These are phyloP conservation scores for Cryphonectria naterciae DNA, from an alignment of 2,329 filamentous ascomycete genomes.

Conservation along the genomic window DNA sequence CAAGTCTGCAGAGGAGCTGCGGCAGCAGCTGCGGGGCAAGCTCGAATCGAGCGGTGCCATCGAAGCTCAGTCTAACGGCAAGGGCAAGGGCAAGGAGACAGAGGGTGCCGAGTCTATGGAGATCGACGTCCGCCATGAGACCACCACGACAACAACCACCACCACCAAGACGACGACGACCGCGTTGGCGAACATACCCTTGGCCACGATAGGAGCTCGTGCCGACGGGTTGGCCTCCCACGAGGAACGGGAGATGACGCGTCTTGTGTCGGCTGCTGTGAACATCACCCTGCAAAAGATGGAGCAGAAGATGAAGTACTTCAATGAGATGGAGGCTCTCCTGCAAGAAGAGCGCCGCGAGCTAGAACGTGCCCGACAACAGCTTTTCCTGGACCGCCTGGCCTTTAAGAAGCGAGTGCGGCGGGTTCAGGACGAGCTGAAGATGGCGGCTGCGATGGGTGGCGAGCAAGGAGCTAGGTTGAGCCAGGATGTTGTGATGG, in stretches of 20 bases:
- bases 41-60: conserved; percentile 61
- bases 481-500: conserved; percentile 51
- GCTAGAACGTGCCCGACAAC: conserved; percentile 86
- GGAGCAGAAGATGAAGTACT: conserved; percentile 93
- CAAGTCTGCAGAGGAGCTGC: conserved; percentile 85
- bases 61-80: conserved; percentile 53
- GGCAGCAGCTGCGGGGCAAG: conserved; percentile 75
- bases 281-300: conserved; percentile 96
- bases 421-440: conserved; percentile 79
- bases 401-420: conserved; percentile 86
- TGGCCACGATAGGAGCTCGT: conserved; percentile 84
- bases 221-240: conserved; percentile 89
- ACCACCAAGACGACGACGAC: conserved; percentile 51
- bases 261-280: conserved; percentile 86
- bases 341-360: conserved; percentile 91
- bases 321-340: conserved; percentile 92
- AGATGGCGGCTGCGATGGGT: conserved; percentile 53
- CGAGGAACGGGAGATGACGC: conserved; percentile 95
- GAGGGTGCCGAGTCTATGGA: conserved; percentile 62
- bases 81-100: conserved; percentile 61
- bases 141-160: conserved; percentile 51
- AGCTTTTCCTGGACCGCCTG: conserved; percentile 90
- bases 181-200: conserved; percentile 73
- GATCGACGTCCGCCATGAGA: conserved; percentile 58
- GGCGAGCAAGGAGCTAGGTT: conserved; percentile 55